phyloP scores from a whole-genome alignment of 2,329 filamentous ascomycete genomes.

The Alternaria sp. region DNA sequence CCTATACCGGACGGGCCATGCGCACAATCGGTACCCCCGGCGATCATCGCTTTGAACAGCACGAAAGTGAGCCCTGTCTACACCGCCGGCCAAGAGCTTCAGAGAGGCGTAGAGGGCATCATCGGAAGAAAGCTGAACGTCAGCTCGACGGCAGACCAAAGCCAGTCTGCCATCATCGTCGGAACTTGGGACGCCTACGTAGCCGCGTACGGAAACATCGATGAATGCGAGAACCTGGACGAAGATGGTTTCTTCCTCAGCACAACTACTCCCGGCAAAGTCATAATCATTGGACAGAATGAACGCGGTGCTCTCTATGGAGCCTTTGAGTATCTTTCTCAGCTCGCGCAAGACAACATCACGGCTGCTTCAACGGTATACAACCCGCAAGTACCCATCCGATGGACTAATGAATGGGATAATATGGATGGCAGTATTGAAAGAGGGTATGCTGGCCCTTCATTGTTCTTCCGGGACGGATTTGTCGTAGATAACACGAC shows the following conservation, averaged over 20 bases:
- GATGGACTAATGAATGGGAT: slow-evolving; percentile 78
- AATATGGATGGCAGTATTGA: slow-evolving; percentile 73
- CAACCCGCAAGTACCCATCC: slow-evolving; percentile 66
- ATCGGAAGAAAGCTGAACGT: slow-evolving; percentile 58
- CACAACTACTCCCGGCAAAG: slow-evolving; percentile 50
- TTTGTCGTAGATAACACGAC: slow-evolving; percentile 64
- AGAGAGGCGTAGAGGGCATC: slow-evolving; percentile 64
- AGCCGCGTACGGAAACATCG: slow-evolving; percentile 42
- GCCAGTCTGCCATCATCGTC: slow-evolving; percentile 53
- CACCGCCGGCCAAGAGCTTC: slow-evolving; percentile 65
- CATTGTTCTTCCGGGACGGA: slow-evolving; percentile 71
- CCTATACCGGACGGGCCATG: slow-evolving; percentile 52
- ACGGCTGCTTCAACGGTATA: slow-evolving; percentile 56
- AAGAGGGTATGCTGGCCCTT: slow-evolving; percentile 70
- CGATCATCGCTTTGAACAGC: slow-evolving; percentile 62
- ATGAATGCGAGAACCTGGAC: slow-evolving; percentile 51
- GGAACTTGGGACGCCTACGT: slow-evolving; percentile 57
- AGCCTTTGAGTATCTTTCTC: slow-evolving; percentile 71
- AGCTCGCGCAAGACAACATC: slow-evolving; percentile 66
- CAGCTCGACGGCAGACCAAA: slow-evolving; percentile 25
- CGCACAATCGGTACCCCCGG: slow-evolving; percentile 55
- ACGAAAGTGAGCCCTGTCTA: slow-evolving; percentile 63
- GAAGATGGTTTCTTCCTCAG: slow-evolving; percentile 69
- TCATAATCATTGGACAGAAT: slow-evolving; percentile 69
- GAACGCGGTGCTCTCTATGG: slow-evolving; percentile 73